Base-by-base conservation (phyloP, 352 stramenopile species). In the Hyaloperonospora arabidopsidis region DNA sequence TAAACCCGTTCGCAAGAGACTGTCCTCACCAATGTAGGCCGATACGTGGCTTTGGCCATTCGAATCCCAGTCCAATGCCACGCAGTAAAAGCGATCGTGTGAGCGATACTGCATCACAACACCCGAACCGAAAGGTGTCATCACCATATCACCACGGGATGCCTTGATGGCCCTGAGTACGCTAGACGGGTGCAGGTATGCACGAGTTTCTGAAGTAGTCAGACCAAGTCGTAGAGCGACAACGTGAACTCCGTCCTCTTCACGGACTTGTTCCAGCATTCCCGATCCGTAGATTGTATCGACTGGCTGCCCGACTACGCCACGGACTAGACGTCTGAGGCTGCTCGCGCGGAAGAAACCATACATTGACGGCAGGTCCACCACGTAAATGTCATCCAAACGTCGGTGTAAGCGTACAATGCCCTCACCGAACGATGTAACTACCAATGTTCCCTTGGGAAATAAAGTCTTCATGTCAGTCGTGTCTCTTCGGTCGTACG, bases 91-190 rank as follows among this genome's bases (percentile, higher is more conserved):
- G 19, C 65, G 67, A 54, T 92, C 78, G 14, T 67, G 36, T 0
- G 59, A 59, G 3, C 80, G 79, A 65, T 85, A 89, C 36, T 66
- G 62, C 38, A 90, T 68, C 48, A 93, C 79, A 17, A 89, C 67
- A 22, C 83, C 83, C 15, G 67, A 78, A 39, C 80, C 83, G 53
- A 77, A 93, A 13, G 83, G 80, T n/a, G 83, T 93, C 57, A 68
- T 67, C 5, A 93, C 83, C 3, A 89, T 56, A 47, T 93, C 83
- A 8, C 83, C 83, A n/a, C 80, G 73, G 15, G 74, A 79, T 4
- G 83, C 83, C 28, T 78, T 79, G 36, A 93, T 72, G 14, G 61
- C 32, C n/a, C 76, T 64, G 0, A 70, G 61, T 29, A 93, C 77
- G 38, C 61, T 68, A 11, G 53, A 17, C 0, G 80, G 75, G 43